phyloP scores from a whole-genome alignment of 2,329 filamentous ascomycete genomes.

The Fusarium abutilonis region DNA sequence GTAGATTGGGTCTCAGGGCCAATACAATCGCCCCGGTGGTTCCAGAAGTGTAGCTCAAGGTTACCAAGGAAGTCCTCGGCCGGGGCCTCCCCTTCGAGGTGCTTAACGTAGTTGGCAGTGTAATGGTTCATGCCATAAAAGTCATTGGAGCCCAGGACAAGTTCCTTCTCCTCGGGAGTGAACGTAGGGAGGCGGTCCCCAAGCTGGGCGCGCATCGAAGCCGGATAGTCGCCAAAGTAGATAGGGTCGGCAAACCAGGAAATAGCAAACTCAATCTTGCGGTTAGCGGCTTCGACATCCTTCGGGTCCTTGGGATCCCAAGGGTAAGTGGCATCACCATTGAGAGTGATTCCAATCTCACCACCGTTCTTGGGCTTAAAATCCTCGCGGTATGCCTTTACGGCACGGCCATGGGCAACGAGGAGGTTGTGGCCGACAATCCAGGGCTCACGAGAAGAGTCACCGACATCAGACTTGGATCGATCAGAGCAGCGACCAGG shows the following conservation, averaged over 20 bases:
- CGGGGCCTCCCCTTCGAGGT: constrained; percentile 69
- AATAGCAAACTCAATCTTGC: constrained; percentile 88
- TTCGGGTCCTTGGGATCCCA: constrained; percentile 81
- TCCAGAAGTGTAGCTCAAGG: constrained; percentile 75
- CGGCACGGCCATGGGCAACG: constrained; percentile 80
- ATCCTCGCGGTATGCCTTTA: constrained; percentile 83
- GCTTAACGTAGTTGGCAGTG: constrained; percentile 86
- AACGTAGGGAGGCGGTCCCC: constrained; percentile 80
- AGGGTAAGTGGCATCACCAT: constrained; percentile 84
- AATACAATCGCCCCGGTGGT: constrained; percentile 77
- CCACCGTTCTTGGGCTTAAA: constrained; percentile 78
- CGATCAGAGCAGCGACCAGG: constrained; percentile 85
- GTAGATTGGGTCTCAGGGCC: constrained; percentile 83
- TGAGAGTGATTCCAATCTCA: constrained; percentile 87
- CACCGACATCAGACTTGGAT: constrained; percentile 73
- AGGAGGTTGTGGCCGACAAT: constrained; percentile 83
- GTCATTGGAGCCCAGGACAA: constrained; percentile 89
- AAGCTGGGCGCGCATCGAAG: constrained; percentile 83
- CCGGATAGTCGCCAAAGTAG: constrained; percentile 85
- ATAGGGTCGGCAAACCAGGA: constrained; percentile 90
- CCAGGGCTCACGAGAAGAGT: constrained; percentile 83
- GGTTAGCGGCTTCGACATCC: constrained; percentile 79
- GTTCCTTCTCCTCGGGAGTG: constrained; percentile 73
- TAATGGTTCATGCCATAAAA: constrained; percentile 98
- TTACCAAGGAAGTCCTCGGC: constrained; percentile 78